These are phyloP conservation scores for Flammula alnicola DNA, from an alignment of 1,284 basidiomycete genomes.

Conservation along the genomic window DNA sequence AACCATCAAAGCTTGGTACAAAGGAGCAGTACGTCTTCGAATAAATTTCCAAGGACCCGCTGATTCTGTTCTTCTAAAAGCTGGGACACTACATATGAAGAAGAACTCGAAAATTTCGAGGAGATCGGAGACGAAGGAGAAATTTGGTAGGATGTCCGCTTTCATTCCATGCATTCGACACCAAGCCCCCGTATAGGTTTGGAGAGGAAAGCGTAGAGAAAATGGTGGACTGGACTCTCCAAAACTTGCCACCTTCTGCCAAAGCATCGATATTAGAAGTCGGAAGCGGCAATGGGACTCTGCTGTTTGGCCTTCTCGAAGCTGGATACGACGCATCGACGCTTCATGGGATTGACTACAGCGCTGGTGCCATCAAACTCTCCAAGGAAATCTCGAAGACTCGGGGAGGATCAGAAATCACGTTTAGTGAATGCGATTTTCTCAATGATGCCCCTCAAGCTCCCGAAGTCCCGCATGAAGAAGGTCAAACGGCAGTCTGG, in stretches of 20 bases:
- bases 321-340: conserved; percentile 60
- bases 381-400: conserved; percentile 55
- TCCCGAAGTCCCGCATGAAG: conserved; percentile 33
- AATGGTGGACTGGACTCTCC: conserved; percentile 74
- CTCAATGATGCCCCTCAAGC: conserved; percentile 49
- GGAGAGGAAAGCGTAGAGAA: conserved; percentile 81
- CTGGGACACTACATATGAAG: conserved; percentile 75
- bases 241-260: conserved; percentile 51
- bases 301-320: conserved; percentile 76
- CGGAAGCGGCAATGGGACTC: conserved; percentile 85
- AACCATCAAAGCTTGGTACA: conserved; percentile 72
- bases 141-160: conserved; percentile 65
- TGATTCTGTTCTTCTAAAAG: conserved; percentile 38
- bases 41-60: not conserved
- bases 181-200: conserved; percentile 63
- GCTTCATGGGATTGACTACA: conserved; percentile 85
- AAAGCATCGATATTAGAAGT: conserved; percentile 68
- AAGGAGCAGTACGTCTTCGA: conserved; percentile 56
- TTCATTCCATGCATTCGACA: conserved; percentile 1
- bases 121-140: conserved; percentile 90
- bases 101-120: conserved; percentile 77
- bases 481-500: conserved; percentile 47
- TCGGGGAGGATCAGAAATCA: conserved; percentile 45
- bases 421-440: conserved; percentile 65
- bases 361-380: conserved; percentile 69